A percentile compares a stretch with the other conserved stretches of the same genome.
phyloP scores from a whole-genome alignment of 2,329 filamentous ascomycete species.

The Cytospora paraplurivora region DNA sequence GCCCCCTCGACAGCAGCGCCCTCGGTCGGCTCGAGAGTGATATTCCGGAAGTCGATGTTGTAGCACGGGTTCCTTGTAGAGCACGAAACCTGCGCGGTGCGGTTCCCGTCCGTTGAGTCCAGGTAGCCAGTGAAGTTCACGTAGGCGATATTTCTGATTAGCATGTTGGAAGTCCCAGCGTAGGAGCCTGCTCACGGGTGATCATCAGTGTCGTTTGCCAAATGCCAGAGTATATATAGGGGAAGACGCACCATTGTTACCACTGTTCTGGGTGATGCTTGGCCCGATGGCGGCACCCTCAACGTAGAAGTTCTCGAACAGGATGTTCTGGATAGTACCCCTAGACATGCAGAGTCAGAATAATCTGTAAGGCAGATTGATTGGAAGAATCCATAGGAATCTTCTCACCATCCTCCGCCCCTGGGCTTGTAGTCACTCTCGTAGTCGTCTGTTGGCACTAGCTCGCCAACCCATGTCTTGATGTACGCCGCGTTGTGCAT shows the following conservation, averaged over 20 bases:
- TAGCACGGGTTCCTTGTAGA: slow-evolving; percentile 52
- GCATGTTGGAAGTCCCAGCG: slow-evolving; percentile 52
- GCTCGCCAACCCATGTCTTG: slow-evolving; percentile 57
- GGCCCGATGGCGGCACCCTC: slow-evolving; percentile 47
- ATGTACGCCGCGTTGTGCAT: slow-evolving; percentile 55
- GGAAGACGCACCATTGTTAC: slow-evolving; percentile 43
- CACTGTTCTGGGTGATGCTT: slow-evolving; percentile 50
- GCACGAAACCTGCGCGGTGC: slow-evolving; percentile 48
- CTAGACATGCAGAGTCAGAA: slow-evolving; percentile 30
- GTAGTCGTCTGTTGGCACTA: slow-evolving; percentile 48
- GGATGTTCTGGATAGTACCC: slow-evolving; percentile 52
- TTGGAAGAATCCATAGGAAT: no score
- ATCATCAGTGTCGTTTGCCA: not conserved
- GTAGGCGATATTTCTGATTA: slow-evolving; percentile 51
- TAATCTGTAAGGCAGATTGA: fast-evolving
- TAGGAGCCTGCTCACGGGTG: slow-evolving; percentile 31
- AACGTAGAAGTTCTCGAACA: slow-evolving; percentile 54
- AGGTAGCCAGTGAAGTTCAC: slow-evolving; percentile 54
- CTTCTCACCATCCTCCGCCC: slow-evolving; percentile 47
- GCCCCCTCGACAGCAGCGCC: slow-evolving; percentile 32
- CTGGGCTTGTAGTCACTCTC: slow-evolving; percentile 51
- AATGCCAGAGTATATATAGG: not conserved
- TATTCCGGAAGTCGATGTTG: slow-evolving; percentile 45
- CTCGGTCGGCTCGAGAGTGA: slow-evolving; percentile 30
- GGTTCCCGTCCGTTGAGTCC: slow-evolving; percentile 35